Evolutionary conservation across 331 rosid species (phyloP).

Genomic region (Arachis monticola): DNA sequence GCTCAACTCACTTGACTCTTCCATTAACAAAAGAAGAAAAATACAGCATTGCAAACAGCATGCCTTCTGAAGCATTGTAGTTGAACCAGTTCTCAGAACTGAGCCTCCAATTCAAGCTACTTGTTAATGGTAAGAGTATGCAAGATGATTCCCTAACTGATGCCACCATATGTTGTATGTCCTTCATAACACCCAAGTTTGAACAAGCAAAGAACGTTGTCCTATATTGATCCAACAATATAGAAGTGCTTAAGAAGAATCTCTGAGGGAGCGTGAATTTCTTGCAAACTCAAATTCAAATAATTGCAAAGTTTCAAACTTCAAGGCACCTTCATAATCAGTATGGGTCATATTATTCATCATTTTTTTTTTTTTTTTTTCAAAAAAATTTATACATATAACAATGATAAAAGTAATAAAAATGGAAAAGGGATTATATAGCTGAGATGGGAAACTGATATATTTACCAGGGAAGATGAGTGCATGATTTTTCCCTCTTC

Average conservation of each 20-base stretch:
- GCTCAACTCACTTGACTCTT: slow-evolving; percentile 70
- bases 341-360: background rate
- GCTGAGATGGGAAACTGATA: background rate
- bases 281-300: slow-evolving; percentile 50
- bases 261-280: slow-evolving; percentile 84
- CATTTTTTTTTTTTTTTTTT: no score
- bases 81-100: slow-evolving; percentile 41
- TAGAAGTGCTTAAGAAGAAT: slow-evolving; percentile 80
- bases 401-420: background rate
- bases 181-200: slow-evolving; percentile 59
- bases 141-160: slow-evolving; percentile 49
- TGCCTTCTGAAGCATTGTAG: slow-evolving; percentile 40
- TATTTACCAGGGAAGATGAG: slow-evolving; percentile 48
- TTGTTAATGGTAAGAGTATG: slow-evolving; percentile 52
- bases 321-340: background rate
- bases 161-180: slow-evolving; percentile 57
- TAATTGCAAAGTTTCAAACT: background rate
- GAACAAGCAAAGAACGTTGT: slow-evolving; percentile 67
- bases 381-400: background rate
- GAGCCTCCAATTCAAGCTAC: slow-evolving; percentile 70
- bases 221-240: slow-evolving; percentile 66
- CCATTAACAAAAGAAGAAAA: slow-evolving; percentile 82
- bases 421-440: slow-evolving; percentile 21
- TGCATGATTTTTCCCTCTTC: slow-evolving; percentile 81
- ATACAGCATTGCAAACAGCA: slow-evolving; percentile 71